Percentiles rank a stretch among this genome's conserved stretches.
Evolutionary conservation across 1,139 yeast genomes (phyloP).

Genomic region (Blastobotrys serpentis): DNA sequence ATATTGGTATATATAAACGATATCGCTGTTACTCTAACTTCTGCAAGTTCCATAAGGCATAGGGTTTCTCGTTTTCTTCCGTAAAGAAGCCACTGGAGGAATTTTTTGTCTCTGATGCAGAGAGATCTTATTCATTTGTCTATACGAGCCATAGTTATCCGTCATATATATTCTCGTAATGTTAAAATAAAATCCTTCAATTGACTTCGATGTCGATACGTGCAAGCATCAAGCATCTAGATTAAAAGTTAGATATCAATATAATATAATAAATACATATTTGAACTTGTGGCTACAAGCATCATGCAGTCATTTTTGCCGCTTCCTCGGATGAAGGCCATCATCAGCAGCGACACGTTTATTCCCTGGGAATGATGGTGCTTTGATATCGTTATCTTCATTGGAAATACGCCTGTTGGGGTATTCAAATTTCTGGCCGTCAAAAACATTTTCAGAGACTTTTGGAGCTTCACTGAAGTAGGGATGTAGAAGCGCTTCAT

Average conservation of each 20-base stretch:
- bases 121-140: too few species aligned
- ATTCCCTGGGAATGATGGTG: conserved; percentile 29
- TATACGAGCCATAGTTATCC: too few species aligned
- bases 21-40: too few species aligned
- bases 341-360: conserved; percentile 23
- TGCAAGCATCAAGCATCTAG: not conserved
- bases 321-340: conserved; percentile 23
- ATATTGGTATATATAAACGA: too few species aligned
- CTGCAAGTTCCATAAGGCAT: too few species aligned
- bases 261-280: not conserved
- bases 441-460: conserved; percentile 55
- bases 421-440: conserved; percentile 38
- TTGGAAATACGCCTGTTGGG: conserved; percentile 43
- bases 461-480: conserved; percentile 69
- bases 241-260: not conserved
- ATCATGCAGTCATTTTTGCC: conserved; percentile 23
- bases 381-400: conserved; percentile 41
- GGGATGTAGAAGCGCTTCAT: conserved; percentile 68
- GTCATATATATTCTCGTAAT: too few species aligned
- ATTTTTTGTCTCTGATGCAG: too few species aligned
- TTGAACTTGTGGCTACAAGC: not conserved
- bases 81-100: too few species aligned
- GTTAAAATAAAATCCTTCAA: too few species aligned
- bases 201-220: too few species aligned
- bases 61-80: too few species aligned